Evolutionary conservation across 148 eudicot species (phyloP), one percentile per base, ranked within the genome.

Genomic region (Pharnaceum exiguum): DNA sequence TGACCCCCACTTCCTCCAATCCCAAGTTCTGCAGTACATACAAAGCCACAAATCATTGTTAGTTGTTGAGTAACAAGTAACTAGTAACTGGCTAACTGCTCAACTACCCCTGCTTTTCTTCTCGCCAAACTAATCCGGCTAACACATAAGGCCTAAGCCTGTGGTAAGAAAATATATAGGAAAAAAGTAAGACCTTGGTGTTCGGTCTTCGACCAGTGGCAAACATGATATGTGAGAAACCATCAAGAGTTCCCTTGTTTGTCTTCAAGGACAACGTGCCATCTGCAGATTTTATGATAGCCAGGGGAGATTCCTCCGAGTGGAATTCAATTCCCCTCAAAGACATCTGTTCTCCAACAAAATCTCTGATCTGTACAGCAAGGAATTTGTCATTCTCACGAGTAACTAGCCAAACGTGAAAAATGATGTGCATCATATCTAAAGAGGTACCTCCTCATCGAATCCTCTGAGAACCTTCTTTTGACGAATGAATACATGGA

Each of bases 171-270:
- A 19, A 31, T 15, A 35, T 26, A 12, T 26, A n/a, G 53, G 29
- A 57, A 44, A 25, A 30, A 65, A 71, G 25, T 16, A 33, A 59
- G 42, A 93, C 96, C 98, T 79, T 83, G 27, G 90, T 93, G 63
- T 93, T 93, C 42, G 98, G 89, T 71, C 65, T 85, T 55, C 98
- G 94, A 30, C 98, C 98, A 17, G 98, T 93, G 32, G 98, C 98
- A 81, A 85, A 88, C 98, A 93, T 93, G 63, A 93, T 50, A 69
- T 88, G 96, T 13, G 98, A 80, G 67, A 93, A 85, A 26, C 98
- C 95, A 42, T 85, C 89, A 65, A 72, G 21, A 33, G 89, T 78
- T 75, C 82, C 96, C 76, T 80, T 88, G 74, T 77, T 88, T 51
- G 96, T 88, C 69, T 85, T 88, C 75, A 93, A 50, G 53, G 98